phyloP scores from a whole-genome alignment of 768 basidiomycete species.

The Postia placenta region DNA sequence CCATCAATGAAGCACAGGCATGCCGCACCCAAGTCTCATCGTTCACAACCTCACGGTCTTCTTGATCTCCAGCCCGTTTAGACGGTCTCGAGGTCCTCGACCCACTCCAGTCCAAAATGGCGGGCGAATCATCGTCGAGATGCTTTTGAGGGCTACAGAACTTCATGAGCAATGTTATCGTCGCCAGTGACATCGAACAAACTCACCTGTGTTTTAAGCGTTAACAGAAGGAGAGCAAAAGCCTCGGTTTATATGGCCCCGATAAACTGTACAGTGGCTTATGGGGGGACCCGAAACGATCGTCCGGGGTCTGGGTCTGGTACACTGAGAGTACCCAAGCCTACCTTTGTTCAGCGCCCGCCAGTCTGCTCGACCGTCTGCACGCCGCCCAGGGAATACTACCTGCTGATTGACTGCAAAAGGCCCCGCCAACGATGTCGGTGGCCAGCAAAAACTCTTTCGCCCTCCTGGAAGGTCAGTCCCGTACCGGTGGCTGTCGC shows the following conservation, averaged over 20 bases:
- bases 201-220: conserved; percentile 64
- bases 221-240: conserved; percentile 25
- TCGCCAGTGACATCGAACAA: neutral
- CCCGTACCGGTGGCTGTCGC: conserved; percentile 3
- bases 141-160: conserved; percentile 69
- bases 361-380: conserved; percentile 13
- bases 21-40: conserved; percentile 92
- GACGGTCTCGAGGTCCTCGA: conserved; percentile 91
- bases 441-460: conserved; percentile 87
- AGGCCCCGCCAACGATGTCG: conserved; percentile 79
- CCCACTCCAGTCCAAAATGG: conserved; percentile 62
- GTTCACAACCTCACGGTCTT: conserved; percentile 28
- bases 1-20: conserved; percentile 31
- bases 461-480: conserved; percentile 73
- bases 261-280: conserved; percentile 32
- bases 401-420: conserved; percentile 27
- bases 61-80: conserved; percentile 65
- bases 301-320: conserved; percentile 14
- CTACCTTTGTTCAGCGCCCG: conserved; percentile 12
- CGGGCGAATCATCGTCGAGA: conserved; percentile 81
- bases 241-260: conserved; percentile 17
- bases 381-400: conserved; percentile 16
- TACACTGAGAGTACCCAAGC: conserved; percentile 7
- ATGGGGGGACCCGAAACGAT: conserved; percentile 16
- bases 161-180: conserved; percentile 14